Conservation (phyloP, 305 asterid genomes). For the Solanum hybrid region DNA sequence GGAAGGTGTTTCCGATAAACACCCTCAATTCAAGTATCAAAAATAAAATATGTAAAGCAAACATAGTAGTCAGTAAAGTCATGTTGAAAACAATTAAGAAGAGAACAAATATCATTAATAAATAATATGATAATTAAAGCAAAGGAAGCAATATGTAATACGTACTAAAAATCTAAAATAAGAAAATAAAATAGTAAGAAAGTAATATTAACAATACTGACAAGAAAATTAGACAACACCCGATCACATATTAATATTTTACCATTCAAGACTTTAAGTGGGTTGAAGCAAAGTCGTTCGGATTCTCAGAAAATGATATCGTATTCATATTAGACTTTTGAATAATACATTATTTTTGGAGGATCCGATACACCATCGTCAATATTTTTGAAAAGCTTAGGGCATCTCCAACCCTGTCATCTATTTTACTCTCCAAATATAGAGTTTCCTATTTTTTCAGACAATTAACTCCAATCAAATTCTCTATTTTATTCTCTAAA, state of each 20-base stretch:
- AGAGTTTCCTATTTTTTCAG: no score
- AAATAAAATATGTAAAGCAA: neutral
- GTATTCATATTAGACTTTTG: neutral
- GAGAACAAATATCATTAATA: neutral
- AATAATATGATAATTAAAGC: neutral
- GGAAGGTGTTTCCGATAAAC: neutral
- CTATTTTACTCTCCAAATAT: no score
- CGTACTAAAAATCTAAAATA: neutral
- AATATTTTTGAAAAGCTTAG: no score
- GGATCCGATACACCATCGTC: neutral
- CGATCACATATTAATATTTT: neutral
- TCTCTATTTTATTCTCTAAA: no score
- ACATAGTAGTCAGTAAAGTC: neutral
- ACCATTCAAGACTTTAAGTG: neutral
- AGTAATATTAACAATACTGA: neutral
- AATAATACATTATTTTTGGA: neutral
- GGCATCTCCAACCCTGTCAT: no score
- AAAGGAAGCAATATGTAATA: neutral
- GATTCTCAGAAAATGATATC: neutral
- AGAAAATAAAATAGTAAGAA: neutral
- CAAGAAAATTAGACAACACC: neutral
- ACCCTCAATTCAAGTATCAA: neutral
- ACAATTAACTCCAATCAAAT: no score
- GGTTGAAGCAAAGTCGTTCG: neutral
- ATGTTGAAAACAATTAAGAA: neutral